Conservation (phyloP, 768 basidiomycete species). For the Neoboletus magnificus region DNA sequence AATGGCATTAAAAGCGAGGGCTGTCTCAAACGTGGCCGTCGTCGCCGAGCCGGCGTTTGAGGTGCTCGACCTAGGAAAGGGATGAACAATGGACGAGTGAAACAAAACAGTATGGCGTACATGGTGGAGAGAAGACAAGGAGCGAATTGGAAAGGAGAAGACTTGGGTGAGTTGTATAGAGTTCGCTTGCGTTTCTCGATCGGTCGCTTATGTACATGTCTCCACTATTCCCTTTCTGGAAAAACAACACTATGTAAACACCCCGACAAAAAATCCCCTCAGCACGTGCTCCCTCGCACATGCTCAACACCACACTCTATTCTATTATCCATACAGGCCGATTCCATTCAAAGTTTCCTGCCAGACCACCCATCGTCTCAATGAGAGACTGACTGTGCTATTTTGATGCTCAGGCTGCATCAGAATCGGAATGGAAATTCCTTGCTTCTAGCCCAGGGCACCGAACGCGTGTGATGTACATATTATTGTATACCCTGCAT, state of each 20-base stretch:
- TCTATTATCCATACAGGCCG: neutral
- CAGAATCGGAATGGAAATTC: conserved; percentile 6
- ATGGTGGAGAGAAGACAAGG: conserved; percentile 20
- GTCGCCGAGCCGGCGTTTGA: conserved; percentile 55
- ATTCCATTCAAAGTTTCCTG: neutral
- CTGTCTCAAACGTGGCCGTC: conserved; percentile 76
- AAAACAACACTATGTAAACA: too few relatives aligned
- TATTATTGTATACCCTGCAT: neutral
- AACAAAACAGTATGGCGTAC: conserved; percentile 5
- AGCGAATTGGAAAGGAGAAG: conserved; percentile 9
- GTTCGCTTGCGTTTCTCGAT: conserved; percentile 11
- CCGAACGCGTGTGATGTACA: neutral
- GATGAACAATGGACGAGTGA: neutral
- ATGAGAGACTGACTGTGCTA: neutral
- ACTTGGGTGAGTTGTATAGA: neutral
- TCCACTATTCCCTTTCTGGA: conserved; percentile 10
- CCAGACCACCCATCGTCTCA: neutral
- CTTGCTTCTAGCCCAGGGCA: conserved; percentile 14
- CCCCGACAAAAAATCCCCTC: too few relatives aligned
- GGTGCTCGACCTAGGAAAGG: conserved; percentile 36
- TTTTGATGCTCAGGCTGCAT: neutral
- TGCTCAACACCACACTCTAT: neutral
- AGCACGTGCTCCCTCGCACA: neutral
- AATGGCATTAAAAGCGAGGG: conserved; percentile 76
- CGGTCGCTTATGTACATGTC: conserved; percentile 4